phyloP scores from a whole-genome alignment of 2,329 filamentous ascomycete species.

The Microcera coccophila region DNA sequence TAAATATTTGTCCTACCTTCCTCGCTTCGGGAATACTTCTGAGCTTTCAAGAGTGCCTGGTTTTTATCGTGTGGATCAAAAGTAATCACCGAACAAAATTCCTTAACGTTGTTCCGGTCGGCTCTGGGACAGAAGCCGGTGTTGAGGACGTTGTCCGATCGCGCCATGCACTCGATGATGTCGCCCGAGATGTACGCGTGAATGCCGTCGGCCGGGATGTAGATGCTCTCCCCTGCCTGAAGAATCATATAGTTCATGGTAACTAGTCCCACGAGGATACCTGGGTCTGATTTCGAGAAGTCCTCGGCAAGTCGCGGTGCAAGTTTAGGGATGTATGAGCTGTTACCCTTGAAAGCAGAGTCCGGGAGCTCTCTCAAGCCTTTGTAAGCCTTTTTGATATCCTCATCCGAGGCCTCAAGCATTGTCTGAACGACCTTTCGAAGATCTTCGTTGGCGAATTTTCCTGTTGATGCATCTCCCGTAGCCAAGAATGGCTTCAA shows the following conservation, averaged over 20 bases:
- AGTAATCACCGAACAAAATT: conserved; percentile 60
- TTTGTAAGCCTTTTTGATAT: conserved; percentile 18
- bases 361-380: conserved; percentile 34
- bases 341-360: conserved; percentile 44
- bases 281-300: conserved; percentile 61
- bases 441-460: conserved; percentile 48
- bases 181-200: conserved; percentile 70
- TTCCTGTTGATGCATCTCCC: conserved; percentile 24
- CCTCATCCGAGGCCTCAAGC: conserved; percentile 47
- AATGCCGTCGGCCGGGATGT: conserved; percentile 69
- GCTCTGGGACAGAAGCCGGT: conserved; percentile 68
- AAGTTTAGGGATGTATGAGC: conserved; percentile 60
- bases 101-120: conserved; percentile 59
- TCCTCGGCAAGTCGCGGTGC: conserved; percentile 61
- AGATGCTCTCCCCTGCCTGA: conserved; percentile 62
- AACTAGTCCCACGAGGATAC: conserved; percentile 63
- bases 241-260: conserved; percentile 72
- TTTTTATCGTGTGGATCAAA: conserved; percentile 58
- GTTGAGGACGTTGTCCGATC: conserved; percentile 71
- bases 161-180: conserved; percentile 76
- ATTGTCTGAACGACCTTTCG: conserved; percentile 51
- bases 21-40: conserved; percentile 47
- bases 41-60: conserved; percentile 52
- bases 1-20: conserved; percentile 62
- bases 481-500: conserved; percentile 19